Conservation (phyloP, 164 flowering plant genomes). For the Chloranthus sessilifolius region DNA sequence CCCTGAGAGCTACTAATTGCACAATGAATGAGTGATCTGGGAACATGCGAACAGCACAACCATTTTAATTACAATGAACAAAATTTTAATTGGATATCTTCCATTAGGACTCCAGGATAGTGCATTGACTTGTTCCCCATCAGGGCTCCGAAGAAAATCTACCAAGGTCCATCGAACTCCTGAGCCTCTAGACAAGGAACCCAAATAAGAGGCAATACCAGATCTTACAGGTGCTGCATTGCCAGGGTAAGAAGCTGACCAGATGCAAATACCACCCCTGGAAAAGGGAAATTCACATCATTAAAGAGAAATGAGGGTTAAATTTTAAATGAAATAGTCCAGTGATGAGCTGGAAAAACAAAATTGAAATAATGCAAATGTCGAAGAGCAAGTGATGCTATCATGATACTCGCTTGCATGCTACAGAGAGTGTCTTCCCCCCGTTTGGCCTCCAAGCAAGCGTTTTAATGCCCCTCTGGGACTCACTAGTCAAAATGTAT, state of each 20-base stretch:
- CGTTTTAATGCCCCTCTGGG: constrained; percentile 61
- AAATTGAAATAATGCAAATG: constrained; percentile 1
- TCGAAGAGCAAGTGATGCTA: constrained; percentile 1
- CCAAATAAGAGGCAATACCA: constrained; percentile 55
- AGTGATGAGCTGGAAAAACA: background rate
- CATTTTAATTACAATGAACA: background rate
- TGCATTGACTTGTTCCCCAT: constrained; percentile 70
- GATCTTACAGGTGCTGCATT: constrained; percentile 78
- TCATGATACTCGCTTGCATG: constrained; percentile 73
- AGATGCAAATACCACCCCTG: constrained; percentile 95
- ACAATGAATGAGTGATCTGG: background rate
- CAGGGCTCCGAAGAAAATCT: constrained; percentile 67
- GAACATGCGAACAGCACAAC: constrained; percentile 3
- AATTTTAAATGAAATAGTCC: no score
- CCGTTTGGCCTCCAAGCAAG: constrained; percentile 97
- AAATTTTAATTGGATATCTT: constrained; percentile 65
- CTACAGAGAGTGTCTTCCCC: constrained; percentile 83
- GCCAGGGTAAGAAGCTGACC: constrained; percentile 95
- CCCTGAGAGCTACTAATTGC: no score
- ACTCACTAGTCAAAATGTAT: constrained; percentile 58
- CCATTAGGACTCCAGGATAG: constrained; percentile 98
- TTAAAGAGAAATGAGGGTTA: background rate
- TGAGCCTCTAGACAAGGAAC: constrained; percentile 68
- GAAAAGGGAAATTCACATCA: constrained; percentile 6
- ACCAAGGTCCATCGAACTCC: constrained; percentile 77